These are phyloP conservation scores for Persicaria maculosa DNA, from an alignment of 148 eudicot species.

Conservation along the genomic window DNA sequence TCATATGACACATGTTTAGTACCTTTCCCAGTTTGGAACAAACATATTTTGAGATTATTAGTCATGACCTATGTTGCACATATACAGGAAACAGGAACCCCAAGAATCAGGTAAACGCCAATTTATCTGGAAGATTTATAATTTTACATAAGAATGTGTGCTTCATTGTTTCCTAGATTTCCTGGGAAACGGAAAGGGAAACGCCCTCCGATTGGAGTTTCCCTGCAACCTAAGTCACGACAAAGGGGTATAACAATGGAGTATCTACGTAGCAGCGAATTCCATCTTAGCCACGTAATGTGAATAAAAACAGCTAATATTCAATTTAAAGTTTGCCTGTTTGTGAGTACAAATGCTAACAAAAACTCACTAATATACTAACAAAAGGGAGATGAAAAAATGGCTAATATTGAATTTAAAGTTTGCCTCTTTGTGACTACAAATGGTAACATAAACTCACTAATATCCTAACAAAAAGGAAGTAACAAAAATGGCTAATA, in stretches of 20 bases:
- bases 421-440: neutral
- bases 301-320: neutral
- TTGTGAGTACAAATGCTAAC: neutral
- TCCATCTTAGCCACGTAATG: neutral
- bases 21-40: neutral
- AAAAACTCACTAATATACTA: neutral
- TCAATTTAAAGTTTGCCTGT: neutral
- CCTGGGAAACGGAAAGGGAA: too few species aligned
- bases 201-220: too few species aligned
- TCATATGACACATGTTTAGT: neutral
- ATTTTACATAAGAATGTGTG: too few species aligned
- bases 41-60: neutral
- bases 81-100: too few species aligned
- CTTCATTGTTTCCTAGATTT: too few species aligned
- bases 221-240: too few species aligned
- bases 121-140: too few species aligned
- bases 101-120: too few species aligned
- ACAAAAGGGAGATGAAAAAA: neutral
- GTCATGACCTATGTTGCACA: neutral
- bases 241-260: neutral
- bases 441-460: neutral
- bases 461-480: neutral
- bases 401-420: neutral
- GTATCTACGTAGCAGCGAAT: neutral
- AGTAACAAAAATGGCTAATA: neutral